Base-by-base conservation (phyloP, 805 yeast species). In the Yamadazyma nakazawae region DNA sequence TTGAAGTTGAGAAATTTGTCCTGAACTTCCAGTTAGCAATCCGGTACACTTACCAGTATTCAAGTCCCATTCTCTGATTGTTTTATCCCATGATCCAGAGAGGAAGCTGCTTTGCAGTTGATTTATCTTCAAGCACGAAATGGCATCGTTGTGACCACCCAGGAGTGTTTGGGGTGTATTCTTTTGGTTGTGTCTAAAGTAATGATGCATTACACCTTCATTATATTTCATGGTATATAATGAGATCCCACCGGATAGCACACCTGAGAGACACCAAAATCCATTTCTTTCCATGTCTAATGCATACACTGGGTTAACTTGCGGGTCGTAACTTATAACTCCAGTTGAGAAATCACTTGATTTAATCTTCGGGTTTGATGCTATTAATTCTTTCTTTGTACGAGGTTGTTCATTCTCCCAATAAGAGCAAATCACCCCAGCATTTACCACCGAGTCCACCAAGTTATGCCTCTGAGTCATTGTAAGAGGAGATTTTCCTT, bases 371-470 rank as follows among this genome's bases (percentile, higher is more conserved):
- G 75, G 71, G 53, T 71, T 69, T 7, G 45, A 16, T 24, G 51
- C 46, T 63, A 52, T 60, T 39, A 56, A 59, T 49, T 72, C 72
- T 48, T 74, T 59, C 51, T 70, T 70, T 28, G 73, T 66, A 47
- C 80, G 70, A 0, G 98, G 97, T 57, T 90, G 88, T 67, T 94
- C 98, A 64, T 94, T 94, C 60, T 92, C 98, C 97, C 97, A 94
- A 68, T 89, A 92, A 0, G 94, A 84, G 13, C 77, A 61, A 5
- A 91, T 67, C 5, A 88, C 84, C 6, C 98, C 99, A 0, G 90
- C 94, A 58, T 85, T 84, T 8, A 85, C 78, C 28, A 94, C 80
- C 1, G 94, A 79, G 61, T 94, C 99, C 19, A 89, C 89, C 42
- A 90, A 72, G 41, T 88, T 85, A 63, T 94, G 98, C 58, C 81